phyloP scores from a whole-genome alignment of 148 eudicot species.

The Nepenthes gracilis region DNA sequence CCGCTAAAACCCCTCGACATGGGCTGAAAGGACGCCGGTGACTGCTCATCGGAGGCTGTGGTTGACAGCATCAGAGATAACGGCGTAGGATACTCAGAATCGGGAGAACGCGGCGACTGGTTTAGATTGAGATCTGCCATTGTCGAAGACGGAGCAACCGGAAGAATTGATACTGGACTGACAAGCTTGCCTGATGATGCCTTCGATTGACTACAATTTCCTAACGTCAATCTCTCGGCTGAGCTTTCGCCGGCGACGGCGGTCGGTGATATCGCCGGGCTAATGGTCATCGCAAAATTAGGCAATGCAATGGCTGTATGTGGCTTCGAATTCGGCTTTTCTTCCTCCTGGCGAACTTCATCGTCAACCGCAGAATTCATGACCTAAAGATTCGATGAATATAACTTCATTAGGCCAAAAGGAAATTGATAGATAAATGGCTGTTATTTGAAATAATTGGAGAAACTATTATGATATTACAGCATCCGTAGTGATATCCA shows the following conservation, averaged over 20 bases:
- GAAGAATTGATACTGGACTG: constrained; percentile 8
- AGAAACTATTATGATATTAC: constrained; percentile 13
- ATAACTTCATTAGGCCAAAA: background rate
- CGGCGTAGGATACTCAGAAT: constrained; percentile 14
- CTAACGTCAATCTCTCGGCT: background rate
- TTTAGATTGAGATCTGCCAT: constrained; percentile 59
- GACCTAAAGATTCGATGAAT: no score
- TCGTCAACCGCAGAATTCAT: no score
- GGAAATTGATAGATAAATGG: no score
- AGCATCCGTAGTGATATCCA: constrained; percentile 72
- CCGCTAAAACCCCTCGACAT: constrained; percentile 33
- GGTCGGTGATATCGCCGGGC: no score
- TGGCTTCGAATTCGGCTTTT: no score
- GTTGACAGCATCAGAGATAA: constrained; percentile 39
- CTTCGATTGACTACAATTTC: constrained; percentile 8
- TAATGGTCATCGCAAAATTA: no score
- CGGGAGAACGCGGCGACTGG: constrained; percentile 23
- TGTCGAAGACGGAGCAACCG: constrained; percentile 51
- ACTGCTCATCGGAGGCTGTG: constrained; percentile 18
- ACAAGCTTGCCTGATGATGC: constrained; percentile 13
- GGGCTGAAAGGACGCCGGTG: constrained; percentile 16
- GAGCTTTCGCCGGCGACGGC: no score
- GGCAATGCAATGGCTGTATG: no score
- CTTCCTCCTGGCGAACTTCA: no score
- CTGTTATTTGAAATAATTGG: no score